These are phyloP conservation scores for Nicotiana undulata DNA, from an alignment of 257 asterid species.

Conservation along the genomic window DNA sequence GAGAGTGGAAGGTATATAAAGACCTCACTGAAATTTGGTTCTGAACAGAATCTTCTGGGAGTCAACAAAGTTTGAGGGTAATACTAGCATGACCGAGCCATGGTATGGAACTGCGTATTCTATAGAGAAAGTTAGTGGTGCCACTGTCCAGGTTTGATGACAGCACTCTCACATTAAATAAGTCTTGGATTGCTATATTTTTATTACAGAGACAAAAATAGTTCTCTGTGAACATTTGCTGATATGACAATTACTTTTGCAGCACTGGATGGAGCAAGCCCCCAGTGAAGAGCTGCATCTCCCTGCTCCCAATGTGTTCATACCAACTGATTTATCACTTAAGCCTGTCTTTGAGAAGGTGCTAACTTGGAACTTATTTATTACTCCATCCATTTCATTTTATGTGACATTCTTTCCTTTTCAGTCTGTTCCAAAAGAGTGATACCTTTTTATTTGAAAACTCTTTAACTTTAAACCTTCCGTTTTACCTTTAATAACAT, in stretches of 20 bases:
- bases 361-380: slow-evolving; percentile 14
- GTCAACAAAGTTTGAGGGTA: slow-evolving; percentile 80
- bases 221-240: background rate
- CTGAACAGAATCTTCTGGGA: slow-evolving; percentile 86
- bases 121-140: slow-evolving; percentile 48
- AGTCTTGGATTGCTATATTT: slow-evolving; percentile 5
- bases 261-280: slow-evolving; percentile 75
- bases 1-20: background rate
- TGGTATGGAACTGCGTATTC: slow-evolving; percentile 95
- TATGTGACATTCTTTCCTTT: background rate
- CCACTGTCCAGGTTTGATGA: slow-evolving; percentile 67
- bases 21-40: background rate
- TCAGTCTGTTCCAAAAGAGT: background rate
- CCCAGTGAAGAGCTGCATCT: slow-evolving; percentile 63
- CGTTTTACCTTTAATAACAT: background rate
- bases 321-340: slow-evolving; percentile 88
- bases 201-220: background rate
- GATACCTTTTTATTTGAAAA: background rate
- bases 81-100: slow-evolving; percentile 56
- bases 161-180: background rate
- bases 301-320: slow-evolving; percentile 71
- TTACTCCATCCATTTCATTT: background rate
- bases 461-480: background rate
- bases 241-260: slow-evolving; percentile 17
- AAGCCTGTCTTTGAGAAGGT: slow-evolving; percentile 58